Base-by-base conservation (phyloP, 805 yeast species). In the Kluyveromyces wickerhamii region DNA sequence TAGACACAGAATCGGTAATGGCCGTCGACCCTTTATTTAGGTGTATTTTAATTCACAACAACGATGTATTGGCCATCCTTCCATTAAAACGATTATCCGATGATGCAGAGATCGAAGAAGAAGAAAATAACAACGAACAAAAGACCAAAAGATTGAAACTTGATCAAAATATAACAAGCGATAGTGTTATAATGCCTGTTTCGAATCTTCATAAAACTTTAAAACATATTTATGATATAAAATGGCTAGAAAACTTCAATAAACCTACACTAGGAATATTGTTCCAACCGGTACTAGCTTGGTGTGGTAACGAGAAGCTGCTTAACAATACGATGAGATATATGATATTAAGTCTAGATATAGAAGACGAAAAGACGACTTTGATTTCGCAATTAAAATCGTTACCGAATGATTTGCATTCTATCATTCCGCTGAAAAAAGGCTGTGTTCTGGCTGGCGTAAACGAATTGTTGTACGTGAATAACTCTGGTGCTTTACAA, bases 191-290 rank as follows among this genome's bases (percentile, higher is more conserved):
- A 7, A 51, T 83, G 17, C 69, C 71, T 32, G 76, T 80, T 1
- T 60, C 70, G 1, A 62, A 69, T 17, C 60, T 89, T 24, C 77
- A 79, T 43, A 47, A 72, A 0, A 65, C 72, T 4, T 66, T 87
- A 29, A 59, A 65, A 14, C 74, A 77, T 41, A 72, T 92, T 11
- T 63, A 80, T 2, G 94, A 84, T 50, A 67, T 79, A 45, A 75
- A 74, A 32, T 88, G 83, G 52, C 57, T 89, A 25, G 59, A 76
- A 49, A 79, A 79, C 37, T 89, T 85, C 51, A 63, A 80, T 43
- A 92, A 80, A 39, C 94, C 96, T 0, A 88, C 96, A 0, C 45
- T 86, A 14, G 89, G 81, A 0, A 66, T 86, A 4, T 52, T 86
- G 18, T 72, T 63, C 42, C 71, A 76, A 35, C 73, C 74, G 21